These are phyloP conservation scores for Diophrys sp. DNA, from an alignment of 73 alveolate genomes.

Conservation along the genomic window DNA sequence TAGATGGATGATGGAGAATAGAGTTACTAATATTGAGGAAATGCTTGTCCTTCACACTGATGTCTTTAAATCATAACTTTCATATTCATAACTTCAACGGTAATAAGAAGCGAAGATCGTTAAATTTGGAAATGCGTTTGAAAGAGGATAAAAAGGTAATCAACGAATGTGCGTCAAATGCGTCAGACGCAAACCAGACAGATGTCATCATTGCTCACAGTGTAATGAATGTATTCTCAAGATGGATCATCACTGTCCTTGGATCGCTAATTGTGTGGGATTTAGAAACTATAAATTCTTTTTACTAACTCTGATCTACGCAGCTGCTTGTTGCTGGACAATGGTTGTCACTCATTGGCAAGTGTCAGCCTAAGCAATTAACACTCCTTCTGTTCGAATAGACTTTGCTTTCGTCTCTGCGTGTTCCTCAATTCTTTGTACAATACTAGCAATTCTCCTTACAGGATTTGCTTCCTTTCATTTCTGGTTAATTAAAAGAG, in stretches of 20 bases:
- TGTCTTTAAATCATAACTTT: too few relatives aligned
- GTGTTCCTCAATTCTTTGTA: conserved; percentile 13
- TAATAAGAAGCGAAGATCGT: too few relatives aligned
- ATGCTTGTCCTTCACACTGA: too few relatives aligned
- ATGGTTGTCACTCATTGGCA: conserved; percentile 32
- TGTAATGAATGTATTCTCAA: conserved; percentile 74
- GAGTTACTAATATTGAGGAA: too few relatives aligned
- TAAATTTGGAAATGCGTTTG: conserved; percentile 11
- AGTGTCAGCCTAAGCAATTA: too few relatives aligned
- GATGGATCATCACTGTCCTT: too few relatives aligned
- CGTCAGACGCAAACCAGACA: conserved; percentile 65
- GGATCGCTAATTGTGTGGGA: conserved; percentile 86
- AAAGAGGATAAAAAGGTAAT: conserved; percentile 43
- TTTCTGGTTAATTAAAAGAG: conserved; percentile 30
- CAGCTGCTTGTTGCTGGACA: conserved; percentile 11
- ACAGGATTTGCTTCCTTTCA: conserved; percentile 51
- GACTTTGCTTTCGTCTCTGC: conserved; percentile 1
- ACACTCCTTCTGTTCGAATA: too few relatives aligned
- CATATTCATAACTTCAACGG: too few relatives aligned
- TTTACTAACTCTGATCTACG: conserved; percentile 38
- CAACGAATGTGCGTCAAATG: conserved; percentile 58
- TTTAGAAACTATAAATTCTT: conserved; percentile 67
- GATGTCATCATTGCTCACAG: conserved; percentile 82
- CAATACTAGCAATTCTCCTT: conserved; percentile 20
- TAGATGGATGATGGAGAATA: too few relatives aligned